Conservation (phyloP, 1,284 basidiomycete species). For the Xerocomus nothofagi region DNA sequence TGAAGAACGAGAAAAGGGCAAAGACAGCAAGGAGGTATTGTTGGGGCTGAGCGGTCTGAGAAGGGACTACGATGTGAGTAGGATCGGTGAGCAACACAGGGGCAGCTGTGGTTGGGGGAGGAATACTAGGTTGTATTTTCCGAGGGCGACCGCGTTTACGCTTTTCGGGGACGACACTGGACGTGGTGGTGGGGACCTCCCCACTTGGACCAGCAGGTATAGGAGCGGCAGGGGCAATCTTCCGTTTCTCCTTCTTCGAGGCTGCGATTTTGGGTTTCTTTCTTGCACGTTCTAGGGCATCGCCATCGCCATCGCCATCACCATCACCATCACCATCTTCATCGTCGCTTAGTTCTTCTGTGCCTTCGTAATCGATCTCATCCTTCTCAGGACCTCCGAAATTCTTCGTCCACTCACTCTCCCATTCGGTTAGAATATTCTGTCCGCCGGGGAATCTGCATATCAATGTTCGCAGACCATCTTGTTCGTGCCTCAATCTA, state of each 20-base stretch:
- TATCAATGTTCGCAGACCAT: slow-evolving; percentile 66
- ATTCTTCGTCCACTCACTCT: slow-evolving; percentile 64
- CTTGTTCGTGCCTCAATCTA: slow-evolving; percentile 69
- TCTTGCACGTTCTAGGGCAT: slow-evolving; percentile 51
- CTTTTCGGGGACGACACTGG: slow-evolving; percentile 57
- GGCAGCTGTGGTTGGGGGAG: slow-evolving; percentile 25
- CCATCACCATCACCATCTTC: slow-evolving; percentile 58
- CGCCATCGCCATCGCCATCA: slow-evolving; percentile 52
- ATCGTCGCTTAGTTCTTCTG: slow-evolving; percentile 52
- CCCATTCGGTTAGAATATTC: slow-evolving; percentile 69
- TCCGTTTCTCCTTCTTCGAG: slow-evolving; percentile 50
- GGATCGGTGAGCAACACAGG: slow-evolving; percentile 16
- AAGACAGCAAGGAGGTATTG: slow-evolving; percentile 76
- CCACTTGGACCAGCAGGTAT: slow-evolving; percentile 25
- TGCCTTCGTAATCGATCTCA: slow-evolving; percentile 50
- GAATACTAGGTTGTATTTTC: slow-evolving; percentile 43
- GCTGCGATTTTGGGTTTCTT: slow-evolving; percentile 53
- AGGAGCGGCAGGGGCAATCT: slow-evolving; percentile 41
- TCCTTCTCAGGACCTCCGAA: slow-evolving; percentile 77
- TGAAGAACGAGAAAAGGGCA: slow-evolving; percentile 75
- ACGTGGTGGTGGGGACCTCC: slow-evolving; percentile 13
- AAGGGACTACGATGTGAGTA: slow-evolving; percentile 12
- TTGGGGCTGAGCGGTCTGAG: slow-evolving; percentile 38
- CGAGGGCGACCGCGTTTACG: slow-evolving; percentile 77
- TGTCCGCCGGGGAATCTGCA: slow-evolving; percentile 69